Evolutionary conservation across 176 grass and related monocot genomes (phyloP).

Genomic region (Alloteropsis semialata): DNA sequence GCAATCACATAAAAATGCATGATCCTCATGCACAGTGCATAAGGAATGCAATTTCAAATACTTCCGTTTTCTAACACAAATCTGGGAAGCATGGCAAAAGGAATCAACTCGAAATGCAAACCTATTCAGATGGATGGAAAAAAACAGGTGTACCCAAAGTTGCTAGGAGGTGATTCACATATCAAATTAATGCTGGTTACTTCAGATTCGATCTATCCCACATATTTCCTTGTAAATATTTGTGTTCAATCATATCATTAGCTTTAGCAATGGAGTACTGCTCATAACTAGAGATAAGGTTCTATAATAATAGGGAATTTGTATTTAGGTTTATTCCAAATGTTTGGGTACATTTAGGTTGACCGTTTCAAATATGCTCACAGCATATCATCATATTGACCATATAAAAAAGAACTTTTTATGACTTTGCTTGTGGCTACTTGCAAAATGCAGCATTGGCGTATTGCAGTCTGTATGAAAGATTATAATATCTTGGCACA

Average conservation of each 20-base stretch:
- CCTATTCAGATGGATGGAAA: not conserved
- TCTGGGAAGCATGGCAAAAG: not conserved
- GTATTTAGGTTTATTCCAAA: not conserved
- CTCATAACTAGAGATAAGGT: not conserved
- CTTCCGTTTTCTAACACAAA: slow-evolving; percentile 12
- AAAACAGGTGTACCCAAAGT: not conserved
- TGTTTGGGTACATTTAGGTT: not conserved
- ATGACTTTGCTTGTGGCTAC: not conserved
- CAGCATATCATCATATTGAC: not conserved
- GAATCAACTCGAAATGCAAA: not conserved
- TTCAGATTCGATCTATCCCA: not conserved
- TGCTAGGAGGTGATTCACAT: not conserved
- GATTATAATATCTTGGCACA: not conserved
- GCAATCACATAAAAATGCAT: not conserved
- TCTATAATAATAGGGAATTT: not conserved
- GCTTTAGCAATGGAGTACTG: not conserved
- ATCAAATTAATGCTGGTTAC: not conserved
- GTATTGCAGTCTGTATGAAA: not conserved
- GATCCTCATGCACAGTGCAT: not conserved
- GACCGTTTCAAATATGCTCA: not conserved
- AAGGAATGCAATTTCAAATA: not conserved
- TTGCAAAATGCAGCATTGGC: not conserved
- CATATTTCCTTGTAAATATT: not conserved
- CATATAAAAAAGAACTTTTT: not conserved
- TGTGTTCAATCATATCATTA: not conserved